phyloP scores from a whole-genome alignment of 257 asterid species.

The Cinchona pubescens region DNA sequence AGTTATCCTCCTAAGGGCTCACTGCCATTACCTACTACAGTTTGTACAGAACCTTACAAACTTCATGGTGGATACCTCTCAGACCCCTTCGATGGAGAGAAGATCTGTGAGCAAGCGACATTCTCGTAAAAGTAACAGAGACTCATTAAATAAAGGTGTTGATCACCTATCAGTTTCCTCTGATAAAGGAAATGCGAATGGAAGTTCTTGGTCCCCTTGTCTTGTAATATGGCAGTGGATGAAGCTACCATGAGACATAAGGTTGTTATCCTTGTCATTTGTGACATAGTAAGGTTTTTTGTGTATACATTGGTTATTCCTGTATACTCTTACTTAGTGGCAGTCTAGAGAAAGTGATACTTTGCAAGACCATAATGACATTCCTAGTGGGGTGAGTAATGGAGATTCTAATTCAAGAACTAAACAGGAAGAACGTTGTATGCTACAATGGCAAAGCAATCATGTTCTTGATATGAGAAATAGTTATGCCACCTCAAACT shows the following conservation, averaged over 20 bases:
- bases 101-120: constrained; percentile 31
- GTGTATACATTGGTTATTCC: not conserved
- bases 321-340: constrained; percentile 17
- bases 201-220: constrained; percentile 26
- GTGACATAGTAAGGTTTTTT: not conserved
- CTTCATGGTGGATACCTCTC: constrained; percentile 29
- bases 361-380: constrained; percentile 29
- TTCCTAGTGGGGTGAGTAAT: constrained; percentile 21
- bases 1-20: constrained; percentile 24
- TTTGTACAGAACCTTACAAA: constrained; percentile 18
- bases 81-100: constrained; percentile 30
- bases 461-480: constrained; percentile 21
- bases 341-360: constrained; percentile 42
- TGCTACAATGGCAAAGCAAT: constrained; percentile 25
- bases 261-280: constrained; percentile 25
- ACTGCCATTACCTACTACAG: constrained; percentile 19
- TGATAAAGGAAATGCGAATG: constrained; percentile 32
- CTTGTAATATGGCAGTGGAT: constrained; percentile 16
- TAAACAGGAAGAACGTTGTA: constrained; percentile 27
- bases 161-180: constrained; percentile 34
- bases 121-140: constrained; percentile 31
- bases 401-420: constrained; percentile 26
- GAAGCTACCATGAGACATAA: constrained; percentile 26
- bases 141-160: constrained; percentile 30
- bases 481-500: constrained; percentile 28